phyloP scores from a whole-genome alignment of 441 rosid species.

The Sinapis alba region DNA sequence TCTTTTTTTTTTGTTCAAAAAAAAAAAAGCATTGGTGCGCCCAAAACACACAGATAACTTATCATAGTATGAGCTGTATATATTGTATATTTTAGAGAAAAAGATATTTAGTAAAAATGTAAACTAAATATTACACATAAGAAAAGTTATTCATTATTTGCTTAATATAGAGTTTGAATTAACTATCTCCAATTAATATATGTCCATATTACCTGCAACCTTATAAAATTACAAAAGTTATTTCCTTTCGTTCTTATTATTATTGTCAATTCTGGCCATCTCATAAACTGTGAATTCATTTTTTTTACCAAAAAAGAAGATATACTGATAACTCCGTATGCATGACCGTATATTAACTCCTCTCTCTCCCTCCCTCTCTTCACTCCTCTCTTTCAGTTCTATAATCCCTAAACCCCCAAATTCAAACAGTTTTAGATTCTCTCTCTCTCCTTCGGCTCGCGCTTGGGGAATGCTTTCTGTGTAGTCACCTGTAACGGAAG shows the following conservation, averaged over 20 bases:
- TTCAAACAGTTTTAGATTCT: slow-evolving; percentile 42
- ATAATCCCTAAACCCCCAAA: slow-evolving; percentile 57
- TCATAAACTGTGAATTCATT: not conserved
- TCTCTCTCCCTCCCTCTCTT: slow-evolving; percentile 28
- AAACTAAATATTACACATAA: too few species aligned
- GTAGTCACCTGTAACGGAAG: slow-evolving; percentile 30
- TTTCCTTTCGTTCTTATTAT: not conserved
- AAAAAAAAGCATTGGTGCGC: too few species aligned
- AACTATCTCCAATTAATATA: not conserved
- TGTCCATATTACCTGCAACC: not conserved
- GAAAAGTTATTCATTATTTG: too few species aligned
- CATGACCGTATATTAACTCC: slow-evolving; percentile 21
- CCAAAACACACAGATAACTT: too few species aligned
- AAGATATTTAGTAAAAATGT: too few species aligned
- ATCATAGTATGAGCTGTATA: too few species aligned
- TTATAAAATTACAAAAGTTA: not conserved
- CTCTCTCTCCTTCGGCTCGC: slow-evolving; percentile 14
- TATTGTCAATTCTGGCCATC: not conserved
- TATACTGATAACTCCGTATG: slow-evolving; percentile 28
- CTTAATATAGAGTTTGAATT: too few species aligned
- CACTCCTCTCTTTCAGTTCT: slow-evolving; percentile 15
- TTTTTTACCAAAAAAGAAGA: not conserved
- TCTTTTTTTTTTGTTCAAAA: too few species aligned
- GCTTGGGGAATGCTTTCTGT: slow-evolving; percentile 35
- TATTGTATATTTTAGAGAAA: too few species aligned